Evolutionary conservation across 176 grass and related monocot species (phyloP).

Genomic region (Oryza nivara): DNA sequence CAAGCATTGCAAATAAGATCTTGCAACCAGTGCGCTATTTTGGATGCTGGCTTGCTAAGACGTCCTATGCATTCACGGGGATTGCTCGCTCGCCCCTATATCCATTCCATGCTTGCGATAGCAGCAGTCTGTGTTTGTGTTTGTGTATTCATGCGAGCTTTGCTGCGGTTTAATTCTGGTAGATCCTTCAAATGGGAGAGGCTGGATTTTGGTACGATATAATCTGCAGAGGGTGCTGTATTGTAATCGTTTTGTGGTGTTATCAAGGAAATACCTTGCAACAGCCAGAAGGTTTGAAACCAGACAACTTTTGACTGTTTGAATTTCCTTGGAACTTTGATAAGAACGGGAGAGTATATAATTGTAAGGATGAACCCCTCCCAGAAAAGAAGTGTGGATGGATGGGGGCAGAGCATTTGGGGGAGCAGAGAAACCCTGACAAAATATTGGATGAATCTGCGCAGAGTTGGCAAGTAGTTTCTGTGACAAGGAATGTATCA

Average conservation of each 20-base stretch:
- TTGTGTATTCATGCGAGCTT: constrained; percentile 76
- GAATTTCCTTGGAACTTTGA: constrained; percentile 27
- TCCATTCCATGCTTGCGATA: constrained; percentile 91
- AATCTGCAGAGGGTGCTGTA: constrained; percentile 14
- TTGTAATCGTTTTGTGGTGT: constrained; percentile 9
- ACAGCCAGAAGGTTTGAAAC: constrained; percentile 21
- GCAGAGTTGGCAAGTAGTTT: constrained; percentile 32
- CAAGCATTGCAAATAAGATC: constrained; percentile 55
- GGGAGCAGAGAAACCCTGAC: constrained; percentile 12
- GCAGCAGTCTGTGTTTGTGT: constrained; percentile 98
- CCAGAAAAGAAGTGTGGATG: neutral
- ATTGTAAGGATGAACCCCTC: constrained; percentile 28
- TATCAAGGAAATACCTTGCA: constrained; percentile 30
- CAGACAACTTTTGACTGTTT: constrained; percentile 11
- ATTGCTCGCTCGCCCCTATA: constrained; percentile 77
- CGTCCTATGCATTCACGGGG: constrained; percentile 58
- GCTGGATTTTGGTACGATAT: constrained; percentile 64
- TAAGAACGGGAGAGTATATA: constrained; percentile 8
- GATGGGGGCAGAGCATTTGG: neutral
- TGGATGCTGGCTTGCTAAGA: constrained; percentile 49
- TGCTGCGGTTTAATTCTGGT: constrained; percentile 68
- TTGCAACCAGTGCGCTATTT: constrained; percentile 73
- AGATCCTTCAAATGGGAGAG: constrained; percentile 87
- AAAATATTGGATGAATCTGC: constrained; percentile 28
- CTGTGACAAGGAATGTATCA: neutral